Conservation (phyloP, 139 green algal genomes). For the Tetradesmus lagerheimii region DNA sequence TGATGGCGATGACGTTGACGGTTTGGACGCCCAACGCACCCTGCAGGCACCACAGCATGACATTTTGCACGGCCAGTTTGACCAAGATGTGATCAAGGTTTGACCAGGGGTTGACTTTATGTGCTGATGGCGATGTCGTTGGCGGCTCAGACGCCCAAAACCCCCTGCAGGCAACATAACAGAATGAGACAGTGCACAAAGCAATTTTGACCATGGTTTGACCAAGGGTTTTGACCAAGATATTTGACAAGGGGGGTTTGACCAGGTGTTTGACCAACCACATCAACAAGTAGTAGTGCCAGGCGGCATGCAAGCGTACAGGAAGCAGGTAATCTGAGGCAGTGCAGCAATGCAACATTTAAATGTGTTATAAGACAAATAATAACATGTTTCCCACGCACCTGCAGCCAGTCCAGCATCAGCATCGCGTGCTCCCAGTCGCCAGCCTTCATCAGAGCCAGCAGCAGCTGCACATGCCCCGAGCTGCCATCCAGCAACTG, state of each 20-base stretch:
- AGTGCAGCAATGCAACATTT: too few relatives aligned
- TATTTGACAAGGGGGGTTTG: neutral
- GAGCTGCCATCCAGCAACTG: slow-evolving; percentile 48
- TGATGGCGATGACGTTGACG: slow-evolving; percentile 57
- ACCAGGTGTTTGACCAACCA: neutral
- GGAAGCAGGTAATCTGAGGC: too few relatives aligned
- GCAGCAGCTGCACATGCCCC: slow-evolving; percentile 69
- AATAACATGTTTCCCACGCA: neutral
- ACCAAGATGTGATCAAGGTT: neutral
- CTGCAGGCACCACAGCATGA: slow-evolving; percentile 52
- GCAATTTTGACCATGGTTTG: neutral
- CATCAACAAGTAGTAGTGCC: neutral
- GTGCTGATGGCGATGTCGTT: slow-evolving; percentile 54
- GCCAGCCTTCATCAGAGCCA: slow-evolving; percentile 63
- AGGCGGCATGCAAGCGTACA: too few relatives aligned
- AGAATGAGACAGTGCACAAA: too few relatives aligned
- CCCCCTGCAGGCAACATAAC: slow-evolving; percentile 48
- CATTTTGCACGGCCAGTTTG: too few relatives aligned
- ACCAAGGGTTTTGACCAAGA: neutral
- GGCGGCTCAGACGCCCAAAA: slow-evolving; percentile 58
- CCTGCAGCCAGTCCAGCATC: slow-evolving; percentile 3
- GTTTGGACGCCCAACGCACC: slow-evolving; percentile 55
- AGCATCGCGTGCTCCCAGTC: slow-evolving; percentile 35
- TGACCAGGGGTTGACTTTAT: too few relatives aligned
- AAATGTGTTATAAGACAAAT: too few relatives aligned